Conservation (phyloP, 768 basidiomycete genomes). For the Agrocybe pediades region DNA sequence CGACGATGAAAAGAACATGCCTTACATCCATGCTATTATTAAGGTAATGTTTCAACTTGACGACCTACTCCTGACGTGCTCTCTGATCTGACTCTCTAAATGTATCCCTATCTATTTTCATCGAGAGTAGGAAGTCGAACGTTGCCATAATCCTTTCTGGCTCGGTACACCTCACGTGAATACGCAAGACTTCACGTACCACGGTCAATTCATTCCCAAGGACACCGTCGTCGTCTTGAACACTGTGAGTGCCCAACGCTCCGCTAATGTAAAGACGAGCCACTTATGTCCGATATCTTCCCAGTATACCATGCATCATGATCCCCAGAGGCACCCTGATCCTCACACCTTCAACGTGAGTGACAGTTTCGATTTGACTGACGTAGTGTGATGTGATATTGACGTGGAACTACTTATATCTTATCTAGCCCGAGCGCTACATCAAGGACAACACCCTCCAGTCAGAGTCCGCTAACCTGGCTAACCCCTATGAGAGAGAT, state of each 20-base stretch:
- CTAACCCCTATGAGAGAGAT: constrained; percentile 42
- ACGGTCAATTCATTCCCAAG: constrained; percentile 38
- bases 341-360: background rate
- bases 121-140: constrained; percentile 35
- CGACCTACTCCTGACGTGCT: too few relatives aligned
- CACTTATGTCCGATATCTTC: background rate
- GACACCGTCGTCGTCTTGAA: constrained; percentile 39
- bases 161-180: constrained; percentile 38
- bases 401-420: background rate
- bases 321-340: constrained; percentile 33
- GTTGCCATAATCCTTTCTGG: constrained; percentile 39
- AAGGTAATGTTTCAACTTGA: constrained; percentile 18
- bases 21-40: constrained; percentile 24
- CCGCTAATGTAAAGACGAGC: background rate
- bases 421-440: constrained; percentile 41
- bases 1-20: constrained; percentile 17
- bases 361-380: background rate
- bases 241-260: background rate
- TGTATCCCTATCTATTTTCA: constrained; percentile 6
- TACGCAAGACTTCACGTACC: constrained; percentile 39
- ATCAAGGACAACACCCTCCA: constrained; percentile 33
- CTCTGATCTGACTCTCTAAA: constrained; percentile 8
- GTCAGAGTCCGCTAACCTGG: constrained; percentile 42
- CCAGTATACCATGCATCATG: constrained; percentile 27
- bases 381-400: background rate